Conservation (phyloP, 345 rosid genomes). For the Heritiera fomes region DNA sequence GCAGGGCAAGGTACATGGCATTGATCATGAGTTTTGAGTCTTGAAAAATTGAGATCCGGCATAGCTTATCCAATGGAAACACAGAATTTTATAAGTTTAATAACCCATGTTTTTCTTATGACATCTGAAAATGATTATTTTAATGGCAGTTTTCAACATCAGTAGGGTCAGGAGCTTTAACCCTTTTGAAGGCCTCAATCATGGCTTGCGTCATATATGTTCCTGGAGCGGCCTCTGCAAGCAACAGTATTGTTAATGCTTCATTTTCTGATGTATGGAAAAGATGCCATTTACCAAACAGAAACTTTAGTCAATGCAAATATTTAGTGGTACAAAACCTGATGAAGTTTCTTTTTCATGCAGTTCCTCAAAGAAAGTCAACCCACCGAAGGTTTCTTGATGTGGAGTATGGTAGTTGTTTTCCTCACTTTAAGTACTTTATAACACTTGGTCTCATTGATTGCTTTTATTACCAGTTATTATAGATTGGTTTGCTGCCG, state of each 20-base stretch:
- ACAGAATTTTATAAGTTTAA: not conserved
- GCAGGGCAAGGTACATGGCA: not conserved
- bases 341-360: slow-evolving; percentile 7
- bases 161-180: slow-evolving; percentile 34
- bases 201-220: slow-evolving; percentile 34
- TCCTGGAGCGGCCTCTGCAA: slow-evolving; percentile 36
- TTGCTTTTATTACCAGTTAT: not conserved
- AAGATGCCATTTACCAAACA: not conserved
- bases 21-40: not conserved
- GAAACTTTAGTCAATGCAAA: not conserved
- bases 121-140: not conserved
- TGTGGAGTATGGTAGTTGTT: slow-evolving; percentile 42
- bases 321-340: not conserved
- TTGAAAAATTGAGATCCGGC: not conserved
- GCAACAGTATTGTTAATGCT: slow-evolving; percentile 26
- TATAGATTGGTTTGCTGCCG: not conserved
- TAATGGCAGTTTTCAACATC: slow-evolving; percentile 36
- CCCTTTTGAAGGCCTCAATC: slow-evolving; percentile 33
- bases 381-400: slow-evolving; percentile 41
- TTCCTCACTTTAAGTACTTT: slow-evolving; percentile 32
- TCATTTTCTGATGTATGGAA: slow-evolving; percentile 29
- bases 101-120: slow-evolving; percentile 11
- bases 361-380: slow-evolving; percentile 37
- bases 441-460: slow-evolving; percentile 1
- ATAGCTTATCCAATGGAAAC: not conserved